These are phyloP conservation scores for Zasmidium cellare DNA, from an alignment of 2,329 filamentous ascomycete genomes.

Conservation along the genomic window DNA sequence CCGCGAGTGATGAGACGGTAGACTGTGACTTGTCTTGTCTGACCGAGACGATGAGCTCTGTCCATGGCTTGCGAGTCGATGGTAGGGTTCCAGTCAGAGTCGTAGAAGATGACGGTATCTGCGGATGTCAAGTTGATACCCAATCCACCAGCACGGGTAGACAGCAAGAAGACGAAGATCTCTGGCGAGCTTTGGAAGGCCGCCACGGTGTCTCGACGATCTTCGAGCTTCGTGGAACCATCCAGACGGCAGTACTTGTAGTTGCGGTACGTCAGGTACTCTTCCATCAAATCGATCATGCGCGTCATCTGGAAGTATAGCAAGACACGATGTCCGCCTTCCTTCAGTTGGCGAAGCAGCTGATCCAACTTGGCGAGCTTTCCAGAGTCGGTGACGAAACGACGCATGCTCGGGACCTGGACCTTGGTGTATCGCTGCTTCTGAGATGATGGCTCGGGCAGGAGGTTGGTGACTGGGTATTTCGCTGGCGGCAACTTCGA, in stretches of 20 bases:
- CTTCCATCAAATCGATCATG: constrained; percentile 99
- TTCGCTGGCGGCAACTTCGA: constrained; percentile 66
- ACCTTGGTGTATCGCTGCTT: constrained; percentile 89
- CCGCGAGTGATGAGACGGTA: constrained; percentile 96
- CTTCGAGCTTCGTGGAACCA: constrained; percentile 94
- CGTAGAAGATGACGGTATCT: constrained; percentile 99
- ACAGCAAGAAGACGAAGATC: constrained; percentile 95
- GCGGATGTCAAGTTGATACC: constrained; percentile 97
- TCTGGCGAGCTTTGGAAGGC: constrained; percentile 94
- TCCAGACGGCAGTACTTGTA: constrained; percentile 98
- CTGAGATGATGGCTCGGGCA: constrained; percentile 77
- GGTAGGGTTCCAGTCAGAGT: constrained; percentile 98
- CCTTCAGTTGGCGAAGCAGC: constrained; percentile 85
- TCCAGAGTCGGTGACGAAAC: constrained; percentile 95
- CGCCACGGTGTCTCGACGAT: constrained; percentile 90
- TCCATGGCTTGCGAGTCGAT: constrained; percentile 99
- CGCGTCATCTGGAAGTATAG: constrained; percentile 99
- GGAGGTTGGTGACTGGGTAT: constrained; percentile 64
- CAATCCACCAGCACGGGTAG: constrained; percentile 92
- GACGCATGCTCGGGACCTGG: constrained; percentile 90
- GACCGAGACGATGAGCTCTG: constrained; percentile 92
- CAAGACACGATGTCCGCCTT: constrained; percentile 86
- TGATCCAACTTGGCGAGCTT: constrained; percentile 91
- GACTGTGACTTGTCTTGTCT: constrained; percentile 93
- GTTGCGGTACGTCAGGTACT: constrained; percentile 97